Conservation (phyloP, 192 early-diverging fungal genomes). For the Dimargaris xerosporica region DNA sequence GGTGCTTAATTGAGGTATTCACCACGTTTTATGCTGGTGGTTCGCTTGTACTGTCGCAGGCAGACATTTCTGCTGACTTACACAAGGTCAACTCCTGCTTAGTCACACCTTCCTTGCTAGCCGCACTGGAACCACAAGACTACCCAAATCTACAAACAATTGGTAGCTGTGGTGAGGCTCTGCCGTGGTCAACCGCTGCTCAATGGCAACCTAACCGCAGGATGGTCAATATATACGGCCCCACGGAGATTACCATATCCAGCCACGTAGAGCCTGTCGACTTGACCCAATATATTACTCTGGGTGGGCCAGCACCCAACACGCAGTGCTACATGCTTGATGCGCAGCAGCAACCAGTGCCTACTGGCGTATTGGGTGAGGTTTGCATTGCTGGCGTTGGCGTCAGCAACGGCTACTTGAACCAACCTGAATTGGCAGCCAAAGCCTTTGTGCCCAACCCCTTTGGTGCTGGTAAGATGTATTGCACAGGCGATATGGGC, state of each 20-base stretch:
- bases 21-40: background rate
- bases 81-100: background rate
- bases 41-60: background rate
- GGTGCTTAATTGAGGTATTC: background rate
- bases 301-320: background rate
- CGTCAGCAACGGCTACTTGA: constrained; percentile 20
- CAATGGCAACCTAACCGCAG: background rate
- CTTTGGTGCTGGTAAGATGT: constrained; percentile 16
- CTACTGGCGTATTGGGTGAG: background rate
- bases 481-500: constrained; percentile 21
- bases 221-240: background rate
- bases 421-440: constrained; percentile 16
- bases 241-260: background rate
- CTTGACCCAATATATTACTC: background rate
- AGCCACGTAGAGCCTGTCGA: background rate
- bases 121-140: background rate
- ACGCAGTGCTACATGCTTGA: background rate
- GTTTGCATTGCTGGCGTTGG: constrained; percentile 5
- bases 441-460: constrained; percentile 24
- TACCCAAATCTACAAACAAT: background rate
- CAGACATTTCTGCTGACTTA: background rate
- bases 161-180: background rate
- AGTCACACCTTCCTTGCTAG: background rate
- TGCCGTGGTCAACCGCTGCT: background rate
- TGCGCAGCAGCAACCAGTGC: background rate